These are phyloP conservation scores for Gossypium bickii DNA, from an alignment of 345 rosid species.

Conservation along the genomic window DNA sequence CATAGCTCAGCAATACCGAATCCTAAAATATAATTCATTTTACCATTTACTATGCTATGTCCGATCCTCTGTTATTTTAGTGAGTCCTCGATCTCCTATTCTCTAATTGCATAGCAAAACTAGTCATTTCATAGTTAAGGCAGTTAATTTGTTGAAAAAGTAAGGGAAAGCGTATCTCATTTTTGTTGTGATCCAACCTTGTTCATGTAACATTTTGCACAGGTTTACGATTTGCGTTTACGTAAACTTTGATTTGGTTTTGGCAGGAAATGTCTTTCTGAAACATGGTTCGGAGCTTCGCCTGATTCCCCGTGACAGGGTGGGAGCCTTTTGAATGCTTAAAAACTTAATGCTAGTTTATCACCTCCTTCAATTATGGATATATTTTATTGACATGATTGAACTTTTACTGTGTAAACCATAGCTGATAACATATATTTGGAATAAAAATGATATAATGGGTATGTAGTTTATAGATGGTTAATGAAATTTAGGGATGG, in stretches of 20 bases:
- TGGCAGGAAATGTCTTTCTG: conserved; percentile 85
- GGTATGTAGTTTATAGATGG: background rate
- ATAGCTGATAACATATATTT: background rate
- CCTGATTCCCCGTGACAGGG: conserved; percentile 92
- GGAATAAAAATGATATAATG: background rate
- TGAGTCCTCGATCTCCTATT: background rate
- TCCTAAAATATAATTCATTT: background rate
- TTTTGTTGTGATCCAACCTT: background rate
- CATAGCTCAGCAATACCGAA: background rate
- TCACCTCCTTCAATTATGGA: background rate
- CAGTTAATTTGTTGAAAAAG: background rate
- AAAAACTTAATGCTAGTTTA: background rate
- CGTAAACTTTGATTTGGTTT: conserved; percentile 8
- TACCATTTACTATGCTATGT: background rate
- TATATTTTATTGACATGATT: background rate
- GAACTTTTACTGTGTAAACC: conserved; percentile 1
- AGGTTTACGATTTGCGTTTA: background rate
- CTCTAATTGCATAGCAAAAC: background rate
- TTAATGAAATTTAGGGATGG: background rate
- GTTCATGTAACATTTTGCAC: background rate
- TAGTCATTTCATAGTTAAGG: background rate
- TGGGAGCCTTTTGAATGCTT: conserved; percentile 48
- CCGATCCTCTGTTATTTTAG: background rate
- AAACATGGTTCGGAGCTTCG: conserved; percentile 96
- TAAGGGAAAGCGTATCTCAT: background rate